Conservation (phyloP, 176 grass and related monocot species). For the Carex myosuroides region DNA sequence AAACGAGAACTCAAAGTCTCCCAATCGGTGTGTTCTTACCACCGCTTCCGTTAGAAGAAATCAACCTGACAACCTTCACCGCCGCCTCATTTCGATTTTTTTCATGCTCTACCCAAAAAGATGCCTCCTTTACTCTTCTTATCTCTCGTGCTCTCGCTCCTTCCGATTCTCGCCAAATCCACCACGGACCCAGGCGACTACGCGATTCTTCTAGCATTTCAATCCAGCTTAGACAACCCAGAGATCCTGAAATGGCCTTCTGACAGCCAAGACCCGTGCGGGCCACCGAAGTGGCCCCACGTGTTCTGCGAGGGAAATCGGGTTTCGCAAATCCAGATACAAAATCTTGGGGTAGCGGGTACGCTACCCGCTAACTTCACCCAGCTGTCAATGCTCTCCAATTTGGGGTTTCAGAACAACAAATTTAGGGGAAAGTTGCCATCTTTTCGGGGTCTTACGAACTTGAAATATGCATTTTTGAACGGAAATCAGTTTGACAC, state of each 20-base stretch:
- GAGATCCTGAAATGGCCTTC: conserved; percentile 43
- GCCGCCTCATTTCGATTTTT: not conserved
- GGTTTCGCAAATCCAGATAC: conserved; percentile 76
- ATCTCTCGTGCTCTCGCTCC: not conserved
- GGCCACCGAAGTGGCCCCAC: conserved; percentile 38
- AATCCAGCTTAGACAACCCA: conserved; percentile 37
- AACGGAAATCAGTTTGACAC: conserved; percentile 57
- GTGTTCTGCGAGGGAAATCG: conserved; percentile 60
- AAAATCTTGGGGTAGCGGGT: conserved; percentile 35
- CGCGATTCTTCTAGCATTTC: conserved; percentile 42
- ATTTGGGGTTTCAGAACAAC: conserved; percentile 72
- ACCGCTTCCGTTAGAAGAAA: not conserved
- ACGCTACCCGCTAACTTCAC: conserved; percentile 23
- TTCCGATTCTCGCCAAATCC: not conserved
- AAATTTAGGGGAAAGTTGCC: conserved; percentile 45
- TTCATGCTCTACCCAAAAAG: not conserved
- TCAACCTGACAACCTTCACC: not conserved
- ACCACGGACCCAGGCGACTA: conserved; percentile 45
- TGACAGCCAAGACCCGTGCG: conserved; percentile 39
- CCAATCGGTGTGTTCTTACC: not conserved
- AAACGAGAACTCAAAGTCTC: too few species aligned
- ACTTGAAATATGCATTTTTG: conserved; percentile 48
- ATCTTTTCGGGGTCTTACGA: conserved; percentile 42
- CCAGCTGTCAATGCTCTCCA: conserved; percentile 34
- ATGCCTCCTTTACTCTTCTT: not conserved